phyloP scores from a whole-genome alignment of 2,329 filamentous ascomycete species.

The Penicillium sclerotigenum region DNA sequence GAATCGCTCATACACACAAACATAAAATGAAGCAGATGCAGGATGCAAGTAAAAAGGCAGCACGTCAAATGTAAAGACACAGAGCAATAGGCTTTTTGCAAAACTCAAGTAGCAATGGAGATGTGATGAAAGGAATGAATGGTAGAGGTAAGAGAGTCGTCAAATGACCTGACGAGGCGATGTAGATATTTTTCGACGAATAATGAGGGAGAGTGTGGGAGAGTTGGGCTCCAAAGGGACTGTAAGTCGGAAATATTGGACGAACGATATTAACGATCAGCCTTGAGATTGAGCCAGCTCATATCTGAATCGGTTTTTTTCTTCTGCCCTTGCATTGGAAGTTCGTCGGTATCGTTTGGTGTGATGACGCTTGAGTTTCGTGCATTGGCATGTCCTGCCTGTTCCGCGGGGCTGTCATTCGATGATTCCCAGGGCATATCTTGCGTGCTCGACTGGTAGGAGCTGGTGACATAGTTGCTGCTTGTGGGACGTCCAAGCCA shows the following conservation, averaged over 20 bases:
- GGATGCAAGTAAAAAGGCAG: not conserved
- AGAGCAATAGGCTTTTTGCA: constrained; percentile 12
- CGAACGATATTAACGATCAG: constrained; percentile 21
- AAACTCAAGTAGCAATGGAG: constrained; percentile 7
- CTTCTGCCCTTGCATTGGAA: constrained; percentile 15
- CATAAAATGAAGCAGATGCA: not conserved
- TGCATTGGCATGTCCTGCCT: constrained; percentile 21
- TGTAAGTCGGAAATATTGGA: not conserved
- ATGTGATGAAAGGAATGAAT: constrained; percentile 14
- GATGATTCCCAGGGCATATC: constrained; percentile 21
- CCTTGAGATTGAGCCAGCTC: constrained; percentile 44
- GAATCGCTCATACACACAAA: constrained; percentile 18
- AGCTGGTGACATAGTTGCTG: constrained; percentile 43
- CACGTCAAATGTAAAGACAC: constrained; percentile 14
- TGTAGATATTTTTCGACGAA: not conserved
- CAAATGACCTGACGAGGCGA: not conserved
- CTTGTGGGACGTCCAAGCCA: constrained; percentile 39
- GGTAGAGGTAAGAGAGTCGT: not conserved
- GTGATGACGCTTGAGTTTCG: constrained; percentile 36
- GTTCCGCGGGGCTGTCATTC: constrained; percentile 15
- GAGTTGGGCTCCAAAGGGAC: not conserved
- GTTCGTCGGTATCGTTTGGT: constrained; percentile 28
- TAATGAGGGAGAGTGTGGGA: not conserved
- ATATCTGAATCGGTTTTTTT: constrained; percentile 40
- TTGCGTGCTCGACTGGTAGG: constrained; percentile 32